A percentile compares a stretch with the other conserved stretches of the same genome.
phyloP scores from a whole-genome alignment of 2,329 filamentous ascomycete genomes.

The Colletotrichum sp. region DNA sequence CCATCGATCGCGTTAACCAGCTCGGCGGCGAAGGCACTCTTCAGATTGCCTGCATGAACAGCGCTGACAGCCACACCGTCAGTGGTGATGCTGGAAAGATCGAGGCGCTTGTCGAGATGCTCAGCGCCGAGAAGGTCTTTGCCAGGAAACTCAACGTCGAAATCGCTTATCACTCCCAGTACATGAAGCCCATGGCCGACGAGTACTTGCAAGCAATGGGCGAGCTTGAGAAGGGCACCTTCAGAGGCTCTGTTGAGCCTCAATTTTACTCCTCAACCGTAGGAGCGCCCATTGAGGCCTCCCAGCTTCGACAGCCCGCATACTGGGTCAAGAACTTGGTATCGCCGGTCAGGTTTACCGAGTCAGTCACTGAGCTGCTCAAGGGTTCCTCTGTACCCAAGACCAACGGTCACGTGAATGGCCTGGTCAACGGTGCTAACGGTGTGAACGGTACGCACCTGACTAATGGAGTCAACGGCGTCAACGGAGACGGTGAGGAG shows the following conservation, averaged over 20 bases:
- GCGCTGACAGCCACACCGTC: constrained; percentile 55
- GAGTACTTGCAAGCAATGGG: constrained; percentile 33
- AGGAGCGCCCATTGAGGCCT: background rate
- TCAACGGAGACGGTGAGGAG: background rate
- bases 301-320: constrained; percentile 23
- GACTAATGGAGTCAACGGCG: background rate
- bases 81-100: constrained; percentile 33
- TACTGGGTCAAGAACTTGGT: constrained; percentile 54
- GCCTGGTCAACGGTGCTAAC: background rate
- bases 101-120: constrained; percentile 35
- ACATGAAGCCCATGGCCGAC: constrained; percentile 49
- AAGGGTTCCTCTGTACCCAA: background rate
- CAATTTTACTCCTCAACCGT: constrained; percentile 16
- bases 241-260: background rate
- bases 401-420: background rate
- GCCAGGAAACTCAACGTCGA: constrained; percentile 54
- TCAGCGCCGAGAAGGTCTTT: constrained; percentile 42
- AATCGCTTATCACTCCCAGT: constrained; percentile 59
- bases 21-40: constrained; percentile 24
- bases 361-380: constrained; percentile 38
- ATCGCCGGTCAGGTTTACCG: constrained; percentile 47
- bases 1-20: constrained; percentile 29
- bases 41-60: constrained; percentile 56
- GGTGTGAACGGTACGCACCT: background rate
- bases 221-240: background rate